Evolutionary conservation across 176 grass and related monocot genomes (phyloP), one percentile per base, ranked within the genome.

Genomic region (Aechmea fasciata): DNA sequence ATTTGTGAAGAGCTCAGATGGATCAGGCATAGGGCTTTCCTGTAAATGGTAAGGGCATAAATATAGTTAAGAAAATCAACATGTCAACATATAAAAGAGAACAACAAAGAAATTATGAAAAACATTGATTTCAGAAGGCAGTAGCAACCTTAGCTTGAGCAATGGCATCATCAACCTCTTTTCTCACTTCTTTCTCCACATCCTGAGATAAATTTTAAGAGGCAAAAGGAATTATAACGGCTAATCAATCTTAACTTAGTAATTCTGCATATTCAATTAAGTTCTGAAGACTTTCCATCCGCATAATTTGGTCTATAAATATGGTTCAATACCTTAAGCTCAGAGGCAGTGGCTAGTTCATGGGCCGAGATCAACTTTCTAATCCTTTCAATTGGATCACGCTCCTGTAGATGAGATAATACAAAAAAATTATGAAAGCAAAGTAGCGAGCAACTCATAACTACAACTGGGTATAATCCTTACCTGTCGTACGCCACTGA

Each of bases 361-460:
- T 97, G 86, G 50, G 84, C 72, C 65, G 92, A 49, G 26, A 97
- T 51, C 66, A 97, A 79, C 61, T 92, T 97, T 33, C 86, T 80
- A 50, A 92, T 74, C 77, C 86, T 83, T 78, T 97, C 93, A 23
- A 92, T 83, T 10, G 93, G 89, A 64, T 97, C 89, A 11, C 89
- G 89, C 54, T 90, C 93, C 89, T 92, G 86, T 75, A 66, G 6
- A 24, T 14, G 24, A 13, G 15, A 62, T 23, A 65, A 41, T 49
- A 75, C 23, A 70, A 63, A 69, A 69, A 14, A 61, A 26, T n/a
- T 13, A 57, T 7, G 29, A 9, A 74, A 6, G 12, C 2, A 24
- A 19, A 64, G 3, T 50, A 4, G 33, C 2, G 1, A 10, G 9
- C 2, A 11, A 65, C 13, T 49, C 50, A 63, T 15, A 29, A 70